Evolutionary conservation across 495 filamentous ascomycete genomes (phyloP).

Genomic region (Xylona heveae): DNA sequence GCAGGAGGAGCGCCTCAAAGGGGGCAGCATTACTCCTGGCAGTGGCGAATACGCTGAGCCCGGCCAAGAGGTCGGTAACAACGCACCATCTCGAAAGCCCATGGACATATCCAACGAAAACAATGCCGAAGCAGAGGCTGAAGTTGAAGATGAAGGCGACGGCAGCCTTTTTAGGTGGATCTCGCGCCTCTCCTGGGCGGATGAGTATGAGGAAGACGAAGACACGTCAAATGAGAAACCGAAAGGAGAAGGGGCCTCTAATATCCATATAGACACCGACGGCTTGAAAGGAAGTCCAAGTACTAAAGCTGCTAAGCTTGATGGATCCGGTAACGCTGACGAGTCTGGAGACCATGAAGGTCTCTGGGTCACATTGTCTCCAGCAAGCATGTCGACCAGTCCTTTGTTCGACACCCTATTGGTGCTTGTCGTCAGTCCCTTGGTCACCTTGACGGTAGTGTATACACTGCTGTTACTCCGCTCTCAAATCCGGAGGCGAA

Average conservation of each 20-base stretch:
- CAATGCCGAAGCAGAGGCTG: background rate
- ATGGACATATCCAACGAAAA: too few relatives aligned
- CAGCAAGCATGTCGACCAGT: conserved; percentile 71
- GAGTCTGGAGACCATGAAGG: conserved; percentile 42
- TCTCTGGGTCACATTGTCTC: conserved; percentile 88
- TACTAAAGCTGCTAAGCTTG: too few relatives aligned
- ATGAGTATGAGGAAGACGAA: too few relatives aligned
- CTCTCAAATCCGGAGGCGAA: conserved; percentile 67
- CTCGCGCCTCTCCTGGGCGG: too few relatives aligned
- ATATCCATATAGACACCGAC: too few relatives aligned
- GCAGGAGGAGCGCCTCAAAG: conserved; percentile 22
- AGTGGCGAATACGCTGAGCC: conserved; percentile 48
- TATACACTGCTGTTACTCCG: conserved; percentile 77
- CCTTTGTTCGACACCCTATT: conserved; percentile 93
- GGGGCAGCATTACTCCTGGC: conserved; percentile 53
- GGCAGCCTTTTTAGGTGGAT: too few relatives aligned
- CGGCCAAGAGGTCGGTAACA: conserved; percentile 9
- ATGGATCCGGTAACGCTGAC: too few relatives aligned
- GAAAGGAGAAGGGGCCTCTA: too few relatives aligned
- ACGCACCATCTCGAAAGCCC: conserved; percentile 20
- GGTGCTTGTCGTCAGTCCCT: conserved; percentile 76
- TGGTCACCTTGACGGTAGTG: conserved; percentile 81
- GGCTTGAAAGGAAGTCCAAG: too few relatives aligned
- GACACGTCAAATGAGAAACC: too few relatives aligned
- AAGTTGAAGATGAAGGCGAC: conserved; percentile 3